Conservation (phyloP, 768 basidiomycete species). For the Tephrocybe sp. region DNA sequence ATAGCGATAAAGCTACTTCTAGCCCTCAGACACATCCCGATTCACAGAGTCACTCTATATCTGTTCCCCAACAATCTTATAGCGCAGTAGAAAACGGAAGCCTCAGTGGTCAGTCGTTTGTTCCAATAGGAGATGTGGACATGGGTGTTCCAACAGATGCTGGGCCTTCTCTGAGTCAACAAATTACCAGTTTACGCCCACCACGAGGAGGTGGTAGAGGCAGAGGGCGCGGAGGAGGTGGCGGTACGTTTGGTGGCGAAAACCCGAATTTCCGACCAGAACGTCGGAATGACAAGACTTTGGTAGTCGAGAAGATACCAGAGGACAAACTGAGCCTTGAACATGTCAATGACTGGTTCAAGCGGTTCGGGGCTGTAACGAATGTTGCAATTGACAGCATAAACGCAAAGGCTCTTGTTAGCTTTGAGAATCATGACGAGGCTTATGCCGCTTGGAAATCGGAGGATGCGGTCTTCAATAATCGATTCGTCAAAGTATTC, state of each 20-base stretch:
- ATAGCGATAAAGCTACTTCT: slow-evolving; percentile 26
- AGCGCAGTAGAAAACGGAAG: slow-evolving; percentile 21
- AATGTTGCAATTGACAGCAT: slow-evolving; percentile 84
- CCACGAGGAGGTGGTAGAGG: slow-evolving; percentile 34
- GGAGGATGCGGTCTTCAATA: slow-evolving; percentile 92
- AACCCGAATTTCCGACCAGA: slow-evolving; percentile 65
- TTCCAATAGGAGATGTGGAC: slow-evolving; percentile 31
- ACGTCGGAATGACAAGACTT: slow-evolving; percentile 69
- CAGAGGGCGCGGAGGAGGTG: slow-evolving; percentile 49
- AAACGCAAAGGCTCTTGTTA: slow-evolving; percentile 80
- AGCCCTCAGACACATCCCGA: slow-evolving; percentile 19
- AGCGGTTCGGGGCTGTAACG: slow-evolving; percentile 87
- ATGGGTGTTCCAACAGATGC: slow-evolving; percentile 29
- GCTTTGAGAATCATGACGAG: slow-evolving; percentile 79
- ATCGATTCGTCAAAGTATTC: slow-evolving; percentile 93
- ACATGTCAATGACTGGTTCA: slow-evolving; percentile 85
- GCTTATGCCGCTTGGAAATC: slow-evolving; percentile 89
- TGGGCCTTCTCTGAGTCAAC: slow-evolving; percentile 25
- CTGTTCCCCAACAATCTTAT: slow-evolving; percentile 15
- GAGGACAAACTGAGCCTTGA: slow-evolving; percentile 76
- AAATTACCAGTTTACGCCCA: slow-evolving; percentile 28
- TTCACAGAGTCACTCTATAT: slow-evolving; percentile 24
- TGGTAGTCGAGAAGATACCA: slow-evolving; percentile 95
- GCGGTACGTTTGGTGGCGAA: slow-evolving; percentile 64
- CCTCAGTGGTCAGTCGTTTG: slow-evolving; percentile 20